A percentile compares a stretch with the other conserved stretches of the same genome.
phyloP scores from a whole-genome alignment of 257 asterid species.

The Euphrasia confusa region DNA sequence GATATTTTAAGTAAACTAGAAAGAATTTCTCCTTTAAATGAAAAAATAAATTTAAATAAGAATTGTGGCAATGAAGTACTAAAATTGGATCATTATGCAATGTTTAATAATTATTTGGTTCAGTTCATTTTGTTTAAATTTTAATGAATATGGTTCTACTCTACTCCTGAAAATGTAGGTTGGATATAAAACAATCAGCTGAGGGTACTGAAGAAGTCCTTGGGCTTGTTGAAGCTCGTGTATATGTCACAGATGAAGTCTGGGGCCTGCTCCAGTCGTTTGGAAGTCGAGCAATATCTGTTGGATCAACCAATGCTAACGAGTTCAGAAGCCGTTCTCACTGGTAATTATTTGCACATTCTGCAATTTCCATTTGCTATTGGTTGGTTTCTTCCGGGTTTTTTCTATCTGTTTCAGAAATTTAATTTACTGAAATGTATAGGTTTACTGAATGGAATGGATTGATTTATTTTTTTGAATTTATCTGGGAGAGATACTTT shows the following conservation, averaged over 20 bases:
- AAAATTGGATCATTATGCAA: background rate
- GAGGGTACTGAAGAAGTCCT: constrained; percentile 99
- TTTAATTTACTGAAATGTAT: background rate
- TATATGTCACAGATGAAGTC: constrained; percentile 66
- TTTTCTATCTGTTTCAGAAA: background rate
- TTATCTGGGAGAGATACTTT: too few species aligned
- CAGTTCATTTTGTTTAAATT: background rate
- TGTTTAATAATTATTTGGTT: background rate
- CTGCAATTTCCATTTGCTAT: constrained; percentile 3
- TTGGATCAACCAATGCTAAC: constrained; percentile 95
- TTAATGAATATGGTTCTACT: constrained; percentile 1
- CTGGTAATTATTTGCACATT: constrained; percentile 47
- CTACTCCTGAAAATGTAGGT: constrained; percentile 43
- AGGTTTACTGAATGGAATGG: constrained; percentile 7
- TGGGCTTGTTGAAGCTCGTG: constrained; percentile 87
- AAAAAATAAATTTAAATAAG: background rate
- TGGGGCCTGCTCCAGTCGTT: constrained; percentile 77
- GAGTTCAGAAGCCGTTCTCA: constrained; percentile 98
- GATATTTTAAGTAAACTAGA: background rate
- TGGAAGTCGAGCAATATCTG: constrained; percentile 93
- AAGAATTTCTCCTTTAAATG: background rate
- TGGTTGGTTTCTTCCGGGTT: background rate
- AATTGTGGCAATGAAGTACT: background rate
- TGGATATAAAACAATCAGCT: constrained; percentile 98
- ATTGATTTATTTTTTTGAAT: background rate